Percentiles rank a stretch among this genome's conserved stretches.
These are phyloP conservation scores for Alternaria solani DNA, from an alignment of 2,329 filamentous ascomycete genomes.

Conservation along the genomic window DNA sequence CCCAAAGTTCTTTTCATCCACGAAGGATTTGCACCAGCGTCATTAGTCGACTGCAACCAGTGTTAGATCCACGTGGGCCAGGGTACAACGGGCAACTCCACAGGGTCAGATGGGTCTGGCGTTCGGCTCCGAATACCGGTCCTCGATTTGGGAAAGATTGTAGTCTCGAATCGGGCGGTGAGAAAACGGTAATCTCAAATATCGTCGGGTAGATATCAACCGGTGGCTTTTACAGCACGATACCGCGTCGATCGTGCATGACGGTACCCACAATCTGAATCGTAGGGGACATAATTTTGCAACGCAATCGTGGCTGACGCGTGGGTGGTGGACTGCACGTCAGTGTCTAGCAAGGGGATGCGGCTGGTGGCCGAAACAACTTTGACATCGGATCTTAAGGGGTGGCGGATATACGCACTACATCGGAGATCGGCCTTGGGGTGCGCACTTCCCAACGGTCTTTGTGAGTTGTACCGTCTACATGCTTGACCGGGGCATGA, in stretches of 20 bases:
- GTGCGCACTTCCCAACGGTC: constrained; percentile 1
- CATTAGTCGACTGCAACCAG: constrained; percentile 7
- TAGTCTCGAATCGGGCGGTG: background rate
- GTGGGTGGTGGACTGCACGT: background rate
- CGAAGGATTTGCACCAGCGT: constrained; percentile 4
- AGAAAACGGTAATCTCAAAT: background rate
- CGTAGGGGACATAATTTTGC: background rate
- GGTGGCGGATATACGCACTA: constrained; percentile 2
- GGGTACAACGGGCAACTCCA: constrained; percentile 8
- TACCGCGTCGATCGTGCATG: constrained; percentile 9
- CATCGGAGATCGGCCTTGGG: background rate
- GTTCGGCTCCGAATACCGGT: constrained; percentile 10
- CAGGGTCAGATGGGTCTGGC: constrained; percentile 1
- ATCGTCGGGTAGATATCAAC: constrained; percentile 2
- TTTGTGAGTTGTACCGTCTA: constrained; percentile 6
- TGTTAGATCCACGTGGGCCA: constrained; percentile 7
- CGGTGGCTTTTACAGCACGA: constrained; percentile 7
- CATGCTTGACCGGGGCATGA: constrained; percentile 6
- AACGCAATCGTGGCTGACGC: background rate
- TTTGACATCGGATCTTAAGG: background rate
- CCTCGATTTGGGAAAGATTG: background rate
- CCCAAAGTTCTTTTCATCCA: constrained; percentile 1
- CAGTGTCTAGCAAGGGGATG: background rate
- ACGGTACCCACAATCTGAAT: constrained; percentile 4
- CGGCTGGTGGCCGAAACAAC: background rate